Evolutionary conservation across 2,329 filamentous ascomycete species (phyloP).

Genomic region (Fusarium pseudoanthophilum): DNA sequence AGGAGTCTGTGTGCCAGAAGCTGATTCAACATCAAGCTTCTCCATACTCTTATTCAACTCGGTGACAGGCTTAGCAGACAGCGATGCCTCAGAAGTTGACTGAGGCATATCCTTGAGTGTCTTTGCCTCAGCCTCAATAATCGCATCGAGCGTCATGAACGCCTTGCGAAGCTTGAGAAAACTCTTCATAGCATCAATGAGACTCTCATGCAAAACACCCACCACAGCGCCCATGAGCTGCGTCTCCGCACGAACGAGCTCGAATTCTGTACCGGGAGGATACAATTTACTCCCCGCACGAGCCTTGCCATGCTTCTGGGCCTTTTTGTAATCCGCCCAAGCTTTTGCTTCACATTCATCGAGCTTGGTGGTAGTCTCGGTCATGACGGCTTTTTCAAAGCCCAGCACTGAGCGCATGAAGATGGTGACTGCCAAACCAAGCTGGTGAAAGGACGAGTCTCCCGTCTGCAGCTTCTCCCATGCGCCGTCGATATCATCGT

Average conservation of each 20-base stretch:
- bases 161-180: conserved; percentile 95
- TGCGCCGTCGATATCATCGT: conserved; percentile 89
- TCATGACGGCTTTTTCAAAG: conserved; percentile 92
- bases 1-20: conserved; percentile 58
- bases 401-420: conserved; percentile 90
- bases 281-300: conserved; percentile 67
- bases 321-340: conserved; percentile 79
- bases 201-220: conserved; percentile 88
- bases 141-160: conserved; percentile 81
- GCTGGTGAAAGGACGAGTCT: conserved; percentile 86
- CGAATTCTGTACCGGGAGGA: conserved; percentile 85
- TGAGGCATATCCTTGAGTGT: conserved; percentile 40
- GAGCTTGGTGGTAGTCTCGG: conserved; percentile 78
- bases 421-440: conserved; percentile 82
- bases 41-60: conserved; percentile 51
- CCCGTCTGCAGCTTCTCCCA: conserved; percentile 77
- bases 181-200: conserved; percentile 89
- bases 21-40: conserved; percentile 41
- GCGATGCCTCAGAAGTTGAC: conserved; percentile 2
- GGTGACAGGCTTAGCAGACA: conserved; percentile 17
- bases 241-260: conserved; percentile 83
- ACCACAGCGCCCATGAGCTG: conserved; percentile 92
- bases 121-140: conserved; percentile 78
- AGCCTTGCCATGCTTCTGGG: conserved; percentile 68
- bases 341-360: conserved; percentile 80